phyloP scores from a whole-genome alignment of 495 filamentous ascomycete genomes.

The Tuber borchii region DNA sequence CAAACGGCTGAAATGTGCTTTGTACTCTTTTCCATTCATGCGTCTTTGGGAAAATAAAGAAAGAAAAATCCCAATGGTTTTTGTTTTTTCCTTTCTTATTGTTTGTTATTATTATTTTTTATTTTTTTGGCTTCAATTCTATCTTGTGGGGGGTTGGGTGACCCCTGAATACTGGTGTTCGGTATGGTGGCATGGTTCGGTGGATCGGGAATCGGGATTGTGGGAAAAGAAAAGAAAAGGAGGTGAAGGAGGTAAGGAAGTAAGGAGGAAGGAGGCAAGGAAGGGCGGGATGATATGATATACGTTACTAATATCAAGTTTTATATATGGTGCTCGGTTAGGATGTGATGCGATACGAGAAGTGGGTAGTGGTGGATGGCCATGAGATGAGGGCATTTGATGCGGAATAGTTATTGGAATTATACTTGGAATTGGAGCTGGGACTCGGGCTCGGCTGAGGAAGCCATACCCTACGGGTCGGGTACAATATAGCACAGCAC shows the following conservation, averaged over 20 bases:
- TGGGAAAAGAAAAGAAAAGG: neutral
- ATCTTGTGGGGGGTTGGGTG: neutral
- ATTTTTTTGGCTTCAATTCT: neutral
- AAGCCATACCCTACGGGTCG: neutral
- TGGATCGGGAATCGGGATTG: neutral
- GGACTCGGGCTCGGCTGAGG: neutral
- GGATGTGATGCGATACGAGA: neutral
- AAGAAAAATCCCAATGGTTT: neutral
- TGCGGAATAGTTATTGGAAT: neutral
- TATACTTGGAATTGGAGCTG: neutral
- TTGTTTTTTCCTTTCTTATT: neutral
- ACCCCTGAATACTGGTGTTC: neutral
- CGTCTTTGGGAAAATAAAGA: neutral
- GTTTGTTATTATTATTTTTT: neutral
- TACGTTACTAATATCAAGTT: neutral
- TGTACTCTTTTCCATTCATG: neutral
- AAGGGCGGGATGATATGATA: neutral
- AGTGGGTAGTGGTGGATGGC: neutral
- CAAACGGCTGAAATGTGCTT: conserved; percentile 2
- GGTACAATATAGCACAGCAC: neutral
- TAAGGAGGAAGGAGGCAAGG: neutral
- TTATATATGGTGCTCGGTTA: neutral
- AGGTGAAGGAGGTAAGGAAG: neutral
- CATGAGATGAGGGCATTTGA: neutral
- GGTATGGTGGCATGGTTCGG: neutral